Conservation (phyloP, 139 green algal genomes). For the Chlorella vulgaris region DNA sequence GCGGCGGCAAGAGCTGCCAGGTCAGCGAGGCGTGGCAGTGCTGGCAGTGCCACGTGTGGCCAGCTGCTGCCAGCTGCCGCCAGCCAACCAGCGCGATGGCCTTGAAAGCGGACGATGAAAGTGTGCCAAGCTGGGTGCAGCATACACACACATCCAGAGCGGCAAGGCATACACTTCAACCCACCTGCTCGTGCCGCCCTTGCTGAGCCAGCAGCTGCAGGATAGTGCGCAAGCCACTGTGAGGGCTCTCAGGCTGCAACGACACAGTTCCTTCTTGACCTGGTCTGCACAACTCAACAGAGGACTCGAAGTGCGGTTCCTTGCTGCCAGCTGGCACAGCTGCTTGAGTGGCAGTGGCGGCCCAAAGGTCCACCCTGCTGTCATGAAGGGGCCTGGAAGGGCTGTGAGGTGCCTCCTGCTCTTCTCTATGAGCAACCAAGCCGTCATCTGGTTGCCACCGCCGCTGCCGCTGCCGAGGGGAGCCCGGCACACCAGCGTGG, state of each 20-base stretch:
- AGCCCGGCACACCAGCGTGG: too few relatives aligned
- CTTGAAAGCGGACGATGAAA: too few relatives aligned
- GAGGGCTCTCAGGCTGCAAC: background rate
- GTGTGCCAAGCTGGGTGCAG: too few relatives aligned
- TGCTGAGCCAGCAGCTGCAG: background rate
- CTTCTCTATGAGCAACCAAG: background rate
- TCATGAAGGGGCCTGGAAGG: background rate
- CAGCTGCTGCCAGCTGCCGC: background rate
- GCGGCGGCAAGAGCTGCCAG: too few relatives aligned
- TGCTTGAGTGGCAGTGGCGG: background rate
- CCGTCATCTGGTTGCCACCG: constrained; percentile 28
- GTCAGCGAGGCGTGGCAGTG: too few relatives aligned
- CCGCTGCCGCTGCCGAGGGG: background rate
- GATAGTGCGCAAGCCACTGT: background rate
- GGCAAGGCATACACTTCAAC: background rate
- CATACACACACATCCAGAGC: too few relatives aligned
- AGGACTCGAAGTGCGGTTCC: too few relatives aligned
- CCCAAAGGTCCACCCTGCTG: background rate
- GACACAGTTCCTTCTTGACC: too few relatives aligned
- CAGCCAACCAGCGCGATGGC: too few relatives aligned
- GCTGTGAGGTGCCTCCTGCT: background rate
- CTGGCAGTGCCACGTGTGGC: too few relatives aligned
- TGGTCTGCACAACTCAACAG: too few relatives aligned
- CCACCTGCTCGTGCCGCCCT: constrained; percentile 5
- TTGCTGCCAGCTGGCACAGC: background rate